Evolutionary conservation across 2,329 filamentous ascomycete species (phyloP), one percentile per base, ranked within the genome.

Genomic region (Grosmannia huntii): DNA sequence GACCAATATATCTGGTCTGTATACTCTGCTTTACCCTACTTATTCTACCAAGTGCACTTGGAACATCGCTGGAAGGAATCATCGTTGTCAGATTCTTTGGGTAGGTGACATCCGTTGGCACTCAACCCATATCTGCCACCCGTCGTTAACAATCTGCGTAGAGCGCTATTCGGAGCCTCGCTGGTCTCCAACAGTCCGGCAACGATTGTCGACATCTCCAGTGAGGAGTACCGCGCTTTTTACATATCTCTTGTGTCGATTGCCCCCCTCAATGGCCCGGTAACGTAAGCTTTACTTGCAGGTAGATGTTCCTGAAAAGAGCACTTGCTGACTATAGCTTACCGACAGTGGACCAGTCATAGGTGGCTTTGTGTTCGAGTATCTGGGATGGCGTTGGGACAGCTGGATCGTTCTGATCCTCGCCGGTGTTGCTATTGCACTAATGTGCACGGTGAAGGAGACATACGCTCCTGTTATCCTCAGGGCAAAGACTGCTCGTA

Each of bases 331-430:
- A 57, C 51, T 23, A 4, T 14, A 2, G 3, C 36, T 21, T 19
- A 10, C 16, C 14, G 33, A 9, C 0, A 73, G 83, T 33, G 84
- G 86, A 0, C 86, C 87, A 0, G 72, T 91, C 0, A 85, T 96
- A 59, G 58, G 58, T 21, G 90, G 90, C 0, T 95, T 95, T 64
- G 81, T 87, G 1, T 89, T 70, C 63, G 77, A 90, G 69, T 83
- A 86, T 62, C 74, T 94, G 2, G 90, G 89, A 12, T 96, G 91
- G 91, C 75, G 90, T 33, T 96, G 90, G 89, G 86, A 85, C 44
- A 87, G 88, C 66, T 95, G 89, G 87, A 77, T 94, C 23, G 80
- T 85, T 10, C 72, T 92, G 65, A 91, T 95, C 56, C 76, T 89
- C 11, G 80, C 81, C 0, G 88, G 81, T 0, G 75, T 79, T 0